Percentiles rank a stretch among this genome's conserved stretches.
phyloP scores from a whole-genome alignment of 2,329 filamentous ascomycete species.

The Pezicula rhizophila region DNA sequence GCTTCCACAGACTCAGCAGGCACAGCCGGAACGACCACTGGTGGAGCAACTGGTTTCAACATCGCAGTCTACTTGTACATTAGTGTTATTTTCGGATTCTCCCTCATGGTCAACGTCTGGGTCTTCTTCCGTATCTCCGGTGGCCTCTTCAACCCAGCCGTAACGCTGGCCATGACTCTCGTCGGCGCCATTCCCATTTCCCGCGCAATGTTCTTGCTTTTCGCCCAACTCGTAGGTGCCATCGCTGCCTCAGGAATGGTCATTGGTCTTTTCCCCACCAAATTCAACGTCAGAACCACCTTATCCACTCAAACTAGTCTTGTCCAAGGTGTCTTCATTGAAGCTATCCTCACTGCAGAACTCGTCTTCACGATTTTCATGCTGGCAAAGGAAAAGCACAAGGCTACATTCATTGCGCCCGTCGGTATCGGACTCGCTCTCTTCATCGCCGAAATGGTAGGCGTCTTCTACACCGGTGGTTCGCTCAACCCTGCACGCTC shows the following conservation, averaged over 20 bases:
- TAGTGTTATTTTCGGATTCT: constrained; percentile 26
- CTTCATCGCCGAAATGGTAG: constrained; percentile 40
- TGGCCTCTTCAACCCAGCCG: constrained; percentile 46
- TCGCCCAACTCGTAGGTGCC: constrained; percentile 29
- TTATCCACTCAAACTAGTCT: constrained; percentile 33
- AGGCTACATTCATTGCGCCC: constrained; percentile 39
- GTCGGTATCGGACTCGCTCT: constrained; percentile 39
- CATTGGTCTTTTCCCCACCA: constrained; percentile 27
- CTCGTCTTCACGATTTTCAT: constrained; percentile 45
- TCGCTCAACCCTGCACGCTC: constrained; percentile 42
- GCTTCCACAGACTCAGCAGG: constrained; percentile 11
- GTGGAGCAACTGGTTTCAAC: constrained; percentile 37
- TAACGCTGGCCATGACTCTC: constrained; percentile 31
- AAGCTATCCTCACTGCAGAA: constrained; percentile 41
- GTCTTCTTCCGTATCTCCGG: constrained; percentile 47
- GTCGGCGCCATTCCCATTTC: constrained; percentile 27
- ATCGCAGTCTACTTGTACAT: constrained; percentile 33
- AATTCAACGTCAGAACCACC: constrained; percentile 34
- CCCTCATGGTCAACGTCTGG: constrained; percentile 47
- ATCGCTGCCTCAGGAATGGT: constrained; percentile 37
- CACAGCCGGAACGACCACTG: constrained; percentile 32
- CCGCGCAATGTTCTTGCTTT: constrained; percentile 26
- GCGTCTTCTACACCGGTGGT: constrained; percentile 35
- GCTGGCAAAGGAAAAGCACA: constrained; percentile 42
- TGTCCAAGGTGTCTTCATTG: constrained; percentile 42